phyloP scores from a whole-genome alignment of 148 eudicot species.

The Chenopodium berlandieri region DNA sequence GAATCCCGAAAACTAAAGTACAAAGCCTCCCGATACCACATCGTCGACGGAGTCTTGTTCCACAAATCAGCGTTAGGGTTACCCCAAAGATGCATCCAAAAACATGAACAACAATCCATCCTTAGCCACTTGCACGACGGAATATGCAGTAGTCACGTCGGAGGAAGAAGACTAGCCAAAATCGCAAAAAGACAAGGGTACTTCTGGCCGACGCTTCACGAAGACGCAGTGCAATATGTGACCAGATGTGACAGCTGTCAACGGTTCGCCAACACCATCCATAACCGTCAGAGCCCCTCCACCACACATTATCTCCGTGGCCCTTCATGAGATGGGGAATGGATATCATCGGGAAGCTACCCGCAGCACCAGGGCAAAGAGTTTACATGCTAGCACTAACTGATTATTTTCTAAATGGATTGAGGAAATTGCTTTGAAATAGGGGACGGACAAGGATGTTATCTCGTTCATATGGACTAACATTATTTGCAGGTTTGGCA shows the following conservation, averaged over 20 bases:
- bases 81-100: no score
- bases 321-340: neutral
- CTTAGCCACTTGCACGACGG: no score
- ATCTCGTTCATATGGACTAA: neutral
- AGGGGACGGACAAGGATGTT: neutral
- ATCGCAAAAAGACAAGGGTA: neutral
- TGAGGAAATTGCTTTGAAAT: neutral
- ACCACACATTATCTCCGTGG: neutral
- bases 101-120: no score
- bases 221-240: neutral
- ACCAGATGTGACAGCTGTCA: neutral
- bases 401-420: no score
- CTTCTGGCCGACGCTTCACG: neutral
- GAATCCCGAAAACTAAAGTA: no score
- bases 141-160: no score
- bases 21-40: no score
- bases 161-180: neutral
- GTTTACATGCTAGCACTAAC: neutral
- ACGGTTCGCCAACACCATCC: neutral
- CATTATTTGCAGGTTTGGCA: neutral
- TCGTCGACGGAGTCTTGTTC: no score
- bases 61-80: no score
- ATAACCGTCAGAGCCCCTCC: neutral
- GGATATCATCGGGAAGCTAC: neutral
- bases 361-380: neutral